These are phyloP conservation scores for Chalciporus chontae DNA, from an alignment of 768 basidiomycete genomes.

Conservation along the genomic window DNA sequence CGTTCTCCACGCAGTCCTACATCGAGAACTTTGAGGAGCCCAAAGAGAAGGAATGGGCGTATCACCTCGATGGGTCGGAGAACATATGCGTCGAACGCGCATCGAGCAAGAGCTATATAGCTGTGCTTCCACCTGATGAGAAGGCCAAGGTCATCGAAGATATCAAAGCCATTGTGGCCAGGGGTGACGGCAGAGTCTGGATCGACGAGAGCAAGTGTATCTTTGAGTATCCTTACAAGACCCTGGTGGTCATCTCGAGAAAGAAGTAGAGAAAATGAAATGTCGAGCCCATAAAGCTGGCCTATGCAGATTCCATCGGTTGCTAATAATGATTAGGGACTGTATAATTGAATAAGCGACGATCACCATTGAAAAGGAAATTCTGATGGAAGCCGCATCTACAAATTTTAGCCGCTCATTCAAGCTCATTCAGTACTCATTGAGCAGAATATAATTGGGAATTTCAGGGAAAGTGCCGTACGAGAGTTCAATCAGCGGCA, in stretches of 20 bases:
- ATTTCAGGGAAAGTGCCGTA: no score
- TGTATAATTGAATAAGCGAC: no score
- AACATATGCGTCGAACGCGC: conserved; percentile 63
- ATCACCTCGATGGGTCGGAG: conserved; percentile 48
- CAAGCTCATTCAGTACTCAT: no score
- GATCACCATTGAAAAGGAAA: no score
- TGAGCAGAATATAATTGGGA: no score
- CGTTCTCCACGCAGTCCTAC: conserved; percentile 66
- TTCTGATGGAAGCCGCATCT: no score
- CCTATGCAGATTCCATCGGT: no score
- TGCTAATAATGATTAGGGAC: no score
- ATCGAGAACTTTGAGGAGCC: conserved; percentile 53
- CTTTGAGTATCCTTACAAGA: conserved; percentile 81
- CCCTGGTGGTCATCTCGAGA: conserved; percentile 50
- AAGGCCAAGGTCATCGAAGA: conserved; percentile 49
- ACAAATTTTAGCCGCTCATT: no score
- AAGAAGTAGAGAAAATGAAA: conserved; percentile 33
- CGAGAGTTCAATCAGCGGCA: no score
- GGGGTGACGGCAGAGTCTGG: conserved; percentile 66
- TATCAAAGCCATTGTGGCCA: conserved; percentile 52
- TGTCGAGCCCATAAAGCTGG: background rate
- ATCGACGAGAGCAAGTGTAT: conserved; percentile 67
- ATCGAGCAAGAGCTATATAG: conserved; percentile 83
- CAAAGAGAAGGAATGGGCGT: conserved; percentile 53
- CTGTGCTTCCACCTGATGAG: conserved; percentile 55